Evolutionary conservation across 2,329 filamentous ascomycete species (phyloP).

Genomic region (Penicillium rolfsii): DNA sequence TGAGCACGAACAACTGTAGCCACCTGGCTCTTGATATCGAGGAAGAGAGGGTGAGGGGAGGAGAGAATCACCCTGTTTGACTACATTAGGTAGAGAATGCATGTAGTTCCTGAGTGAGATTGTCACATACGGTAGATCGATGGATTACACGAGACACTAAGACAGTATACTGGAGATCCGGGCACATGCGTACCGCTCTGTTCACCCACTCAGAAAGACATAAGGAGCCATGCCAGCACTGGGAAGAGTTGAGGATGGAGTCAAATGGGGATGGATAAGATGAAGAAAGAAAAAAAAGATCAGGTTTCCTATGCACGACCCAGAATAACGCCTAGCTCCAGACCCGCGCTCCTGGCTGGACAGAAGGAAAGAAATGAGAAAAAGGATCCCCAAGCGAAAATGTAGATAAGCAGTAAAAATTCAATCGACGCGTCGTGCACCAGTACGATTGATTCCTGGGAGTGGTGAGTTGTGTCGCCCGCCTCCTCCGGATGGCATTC

Average conservation of each 20-base stretch:
- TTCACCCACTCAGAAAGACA: neutral
- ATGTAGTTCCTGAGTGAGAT: neutral
- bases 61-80: neutral
- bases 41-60: neutral
- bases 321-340: neutral
- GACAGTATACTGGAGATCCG: neutral
- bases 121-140: neutral
- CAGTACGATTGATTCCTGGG: neutral
- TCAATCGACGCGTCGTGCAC: neutral
- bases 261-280: constrained; percentile 15
- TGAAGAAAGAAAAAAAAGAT: constrained; percentile 10
- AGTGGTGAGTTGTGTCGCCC: neutral
- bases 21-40: too few species aligned
- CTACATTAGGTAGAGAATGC: neutral
- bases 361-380: constrained; percentile 14
- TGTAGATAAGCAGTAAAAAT: neutral
- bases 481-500: neutral
- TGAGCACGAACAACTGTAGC: neutral
- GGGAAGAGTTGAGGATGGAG: neutral
- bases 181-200: neutral
- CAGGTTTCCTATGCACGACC: constrained; percentile 14
- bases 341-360: constrained; percentile 28
- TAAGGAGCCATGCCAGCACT: neutral
- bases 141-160: neutral
- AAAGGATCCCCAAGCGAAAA: constrained; percentile 7